Base-by-base conservation (phyloP, 352 stramenopile species). In the Phytophthora pisi region DNA sequence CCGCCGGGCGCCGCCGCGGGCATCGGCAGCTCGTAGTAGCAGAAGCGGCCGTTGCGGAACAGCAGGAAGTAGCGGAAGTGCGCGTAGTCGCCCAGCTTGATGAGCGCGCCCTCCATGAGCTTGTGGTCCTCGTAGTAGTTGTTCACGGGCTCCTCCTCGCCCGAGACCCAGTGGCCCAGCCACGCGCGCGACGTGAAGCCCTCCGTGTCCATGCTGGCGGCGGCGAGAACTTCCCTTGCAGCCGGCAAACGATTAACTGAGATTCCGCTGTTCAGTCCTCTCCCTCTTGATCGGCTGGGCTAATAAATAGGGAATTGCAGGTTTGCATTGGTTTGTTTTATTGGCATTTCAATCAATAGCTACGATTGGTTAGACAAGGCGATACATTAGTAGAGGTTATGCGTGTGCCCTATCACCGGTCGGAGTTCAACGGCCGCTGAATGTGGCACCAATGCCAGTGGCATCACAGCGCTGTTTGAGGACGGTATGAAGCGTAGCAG, bases 61-160 rank as follows among this genome's bases (percentile, higher is more conserved):
- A 95, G 83, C 51, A 93, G 57, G 58, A 95, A 95, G 72, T 95
- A 95, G 16, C 87, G 85, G 61, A 91, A 95, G 60, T 93, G 87
- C 71, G 87, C 85, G 67, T 95, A 95, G 67, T 95, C 87, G 57
- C 87, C 87, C 34, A 92, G 70, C 65, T 95, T 95, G 66, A 95
- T 95, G 42, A 95, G 80, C 51, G 87, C 79, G 20, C 87, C 87
- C 51, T 95, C 87, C 86, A 93, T 93, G 53, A 93, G 81, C 71
- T 93, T 93, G 57, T 91, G 83, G 66, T 92, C 80, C 64, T 91
- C 86, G 60, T 86, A 89, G 77, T 92, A 93, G 64, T 93, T 93
- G 71, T 82, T 91, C 28, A 84, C 73, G 15, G 79, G 78, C 31
- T 86, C 83, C 8, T 92, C 83, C 49, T 88, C 82, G 40, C 70